A percentile compares a stretch with the other conserved stretches of the same genome.
Evolutionary conservation across 2,329 filamentous ascomycete species (phyloP).

Genomic region (Colletotrichum magnum): DNA sequence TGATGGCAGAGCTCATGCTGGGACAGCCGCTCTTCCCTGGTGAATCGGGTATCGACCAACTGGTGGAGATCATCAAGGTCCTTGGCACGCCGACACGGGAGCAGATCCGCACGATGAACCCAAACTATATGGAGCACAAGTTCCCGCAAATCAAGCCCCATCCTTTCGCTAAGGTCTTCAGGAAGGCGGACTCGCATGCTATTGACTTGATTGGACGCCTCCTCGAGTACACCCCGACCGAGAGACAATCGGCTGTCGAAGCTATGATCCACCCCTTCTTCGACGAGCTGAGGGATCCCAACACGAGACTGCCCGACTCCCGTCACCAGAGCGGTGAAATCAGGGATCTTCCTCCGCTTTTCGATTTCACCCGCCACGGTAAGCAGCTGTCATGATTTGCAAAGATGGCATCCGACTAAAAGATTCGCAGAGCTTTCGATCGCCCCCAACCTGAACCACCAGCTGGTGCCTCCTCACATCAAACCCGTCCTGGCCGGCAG

Average conservation of each 20-base stretch:
- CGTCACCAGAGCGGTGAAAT: conserved; percentile 86
- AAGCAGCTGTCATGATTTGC: conserved; percentile 53
- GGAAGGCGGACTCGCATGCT: conserved; percentile 92
- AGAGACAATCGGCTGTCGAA: conserved; percentile 92
- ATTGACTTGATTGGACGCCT: conserved; percentile 95
- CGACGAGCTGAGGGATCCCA: conserved; percentile 94
- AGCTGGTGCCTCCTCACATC: conserved; percentile 88
- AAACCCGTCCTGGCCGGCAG: conserved; percentile 79
- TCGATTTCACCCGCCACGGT: conserved; percentile 97
- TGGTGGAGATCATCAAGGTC: conserved; percentile 99
- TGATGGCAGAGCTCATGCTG: conserved; percentile 99
- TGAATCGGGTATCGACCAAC: conserved; percentile 97
- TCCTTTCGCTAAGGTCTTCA: conserved; percentile 99
- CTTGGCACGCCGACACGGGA: conserved; percentile 96
- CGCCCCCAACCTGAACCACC: conserved; percentile 85
- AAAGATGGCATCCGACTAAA: conserved; percentile 3
- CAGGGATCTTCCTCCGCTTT: conserved; percentile 88
- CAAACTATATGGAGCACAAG: conserved; percentile 99
- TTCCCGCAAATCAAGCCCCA: conserved; percentile 99
- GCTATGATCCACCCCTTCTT: conserved; percentile 99
- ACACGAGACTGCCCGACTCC: conserved; percentile 92
- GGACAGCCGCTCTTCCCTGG: conserved; percentile 98
- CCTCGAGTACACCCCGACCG: conserved; percentile 96
- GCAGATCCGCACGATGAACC: conserved; percentile 99
- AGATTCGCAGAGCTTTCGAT: conserved; percentile 88